Base-by-base conservation (phyloP, 495 filamentous ascomycete species). In the Eremomyces bilateralis region DNA sequence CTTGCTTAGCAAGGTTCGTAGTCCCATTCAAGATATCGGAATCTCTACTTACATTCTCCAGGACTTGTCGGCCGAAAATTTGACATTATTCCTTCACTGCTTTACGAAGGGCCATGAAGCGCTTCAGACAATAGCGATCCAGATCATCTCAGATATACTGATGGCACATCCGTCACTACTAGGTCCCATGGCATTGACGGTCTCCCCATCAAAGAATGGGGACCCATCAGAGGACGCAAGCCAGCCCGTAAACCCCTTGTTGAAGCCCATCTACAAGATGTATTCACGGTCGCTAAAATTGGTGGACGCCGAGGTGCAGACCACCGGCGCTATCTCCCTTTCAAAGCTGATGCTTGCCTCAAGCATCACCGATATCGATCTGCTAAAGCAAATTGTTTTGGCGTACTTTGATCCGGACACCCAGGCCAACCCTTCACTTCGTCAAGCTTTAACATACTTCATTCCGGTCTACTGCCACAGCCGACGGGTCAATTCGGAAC, bases 401-500 rank as follows among this genome's bases (percentile, higher is more conserved):
- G 68, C 78, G 15, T 95, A 90, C 57, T 99, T 95, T 52, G 76
- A 91, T 50, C 90, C 90, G 2, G 69, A 73, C 18, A 85, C 80
- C 11, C 62, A 66, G 1, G 66, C 69, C 24, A 95, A 93, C 48
- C 77, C 88, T 40, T 70, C 67, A n/a, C 73, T 95, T 15, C 64
- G 83, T 0, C 88, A 97, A 54, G 71, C 80, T 0, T 63, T 97
- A 17, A 80, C 77, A 35, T 97, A 97, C 52, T 95, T 94, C 63
- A 64, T 97, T 43, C 88, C 88, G 0, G 88, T 94, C 0, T 97
- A 90, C 61, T 83, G 78, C 49, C 90, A 84, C 50, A 79, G 73
- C 17, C 63, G 75, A 8, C 50, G 70, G 6, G 74, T 75, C 27
- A 93, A 93, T 48, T 80, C 82, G 42, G 62, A 70, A 18, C 61